These are phyloP conservation scores for Cronartium ribicola DNA, from an alignment of 1,284 basidiomycete species.

Conservation along the genomic window DNA sequence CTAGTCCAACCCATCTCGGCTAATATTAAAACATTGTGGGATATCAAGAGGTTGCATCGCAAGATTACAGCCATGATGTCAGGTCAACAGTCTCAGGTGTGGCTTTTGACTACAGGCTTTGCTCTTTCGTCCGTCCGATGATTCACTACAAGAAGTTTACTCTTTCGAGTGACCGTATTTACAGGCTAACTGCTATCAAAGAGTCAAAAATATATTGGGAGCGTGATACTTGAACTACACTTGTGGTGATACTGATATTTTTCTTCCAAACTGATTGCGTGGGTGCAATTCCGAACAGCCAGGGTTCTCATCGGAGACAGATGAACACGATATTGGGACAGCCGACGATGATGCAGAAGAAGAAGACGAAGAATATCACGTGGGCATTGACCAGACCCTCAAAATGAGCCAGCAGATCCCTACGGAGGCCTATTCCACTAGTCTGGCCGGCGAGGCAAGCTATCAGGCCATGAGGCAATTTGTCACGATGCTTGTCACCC, in stretches of 20 bases:
- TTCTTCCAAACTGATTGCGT: too few species aligned
- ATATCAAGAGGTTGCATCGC: constrained; percentile 36
- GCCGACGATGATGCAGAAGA: constrained; percentile 17
- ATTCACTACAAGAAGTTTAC: too few species aligned
- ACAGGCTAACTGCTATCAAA: too few species aligned
- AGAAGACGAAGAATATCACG: constrained; percentile 23
- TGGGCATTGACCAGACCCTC: neutral
- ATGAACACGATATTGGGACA: constrained; percentile 1
- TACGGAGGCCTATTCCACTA: constrained; percentile 19
- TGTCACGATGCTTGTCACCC: constrained; percentile 23
- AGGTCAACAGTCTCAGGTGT: constrained; percentile 19
- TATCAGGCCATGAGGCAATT: constrained; percentile 27
- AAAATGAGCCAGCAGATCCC: constrained; percentile 13
- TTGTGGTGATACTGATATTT: too few species aligned
- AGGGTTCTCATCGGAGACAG: constrained; percentile 10
- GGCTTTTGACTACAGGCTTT: constrained; percentile 6
- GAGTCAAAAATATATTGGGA: too few species aligned
- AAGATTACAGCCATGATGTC: constrained; percentile 21
- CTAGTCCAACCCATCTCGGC: constrained; percentile 17
- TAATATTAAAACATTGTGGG: constrained; percentile 37
- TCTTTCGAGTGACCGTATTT: too few species aligned
- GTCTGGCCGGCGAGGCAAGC: constrained; percentile 16
- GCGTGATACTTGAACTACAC: too few species aligned
- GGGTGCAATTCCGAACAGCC: constrained; percentile 5
- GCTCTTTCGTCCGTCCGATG: neutral